A percentile compares a stretch with the other conserved stretches of the same genome.
Evolutionary conservation across 1,284 basidiomycete genomes (phyloP).

Genomic region (Malassezia sympodialis): DNA sequence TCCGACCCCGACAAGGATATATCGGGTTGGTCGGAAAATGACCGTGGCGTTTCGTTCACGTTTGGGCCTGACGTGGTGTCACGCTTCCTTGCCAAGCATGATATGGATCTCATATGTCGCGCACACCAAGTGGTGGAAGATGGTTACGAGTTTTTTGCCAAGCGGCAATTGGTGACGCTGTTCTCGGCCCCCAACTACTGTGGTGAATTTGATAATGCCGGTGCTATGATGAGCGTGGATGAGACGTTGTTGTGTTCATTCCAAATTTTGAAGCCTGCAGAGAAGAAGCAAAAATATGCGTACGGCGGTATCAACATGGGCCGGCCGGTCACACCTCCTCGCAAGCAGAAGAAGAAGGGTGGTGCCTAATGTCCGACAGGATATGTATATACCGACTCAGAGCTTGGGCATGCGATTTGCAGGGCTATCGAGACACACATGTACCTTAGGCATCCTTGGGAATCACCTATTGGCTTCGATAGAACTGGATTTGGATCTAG

Average conservation of each 20-base stretch:
- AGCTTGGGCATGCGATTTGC: not conserved
- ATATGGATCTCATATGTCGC: constrained; percentile 98
- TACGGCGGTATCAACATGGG: constrained; percentile 49
- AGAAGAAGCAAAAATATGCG: constrained; percentile 82
- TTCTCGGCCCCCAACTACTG: constrained; percentile 98
- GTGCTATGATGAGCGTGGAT: constrained; percentile 99
- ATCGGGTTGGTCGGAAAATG: constrained; percentile 98
- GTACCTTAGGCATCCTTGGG: not conserved
- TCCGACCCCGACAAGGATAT: constrained; percentile 99
- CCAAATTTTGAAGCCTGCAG: constrained; percentile 89
- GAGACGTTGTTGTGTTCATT: constrained; percentile 95
- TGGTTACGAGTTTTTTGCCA: constrained; percentile 98
- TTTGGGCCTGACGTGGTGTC: constrained; percentile 97
- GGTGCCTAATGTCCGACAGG: constrained; percentile 1
- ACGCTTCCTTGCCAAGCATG: constrained; percentile 90
- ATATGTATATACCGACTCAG: constrained; percentile 19
- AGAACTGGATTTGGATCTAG: not conserved
- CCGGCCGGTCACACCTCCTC: constrained; percentile 54
- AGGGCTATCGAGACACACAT: not conserved
- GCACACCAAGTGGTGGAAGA: constrained; percentile 99
- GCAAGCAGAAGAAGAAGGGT: constrained; percentile 53
- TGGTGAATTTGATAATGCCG: constrained; percentile 96
- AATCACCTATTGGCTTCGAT: not conserved
- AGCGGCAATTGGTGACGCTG: constrained; percentile 88
- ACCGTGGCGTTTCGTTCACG: constrained; percentile 94